Percentiles rank a stretch among this genome's conserved stretches.
These are phyloP conservation scores for Exutisphaerella laricina DNA, from an alignment of 2,329 filamentous ascomycete genomes.

Conservation along the genomic window DNA sequence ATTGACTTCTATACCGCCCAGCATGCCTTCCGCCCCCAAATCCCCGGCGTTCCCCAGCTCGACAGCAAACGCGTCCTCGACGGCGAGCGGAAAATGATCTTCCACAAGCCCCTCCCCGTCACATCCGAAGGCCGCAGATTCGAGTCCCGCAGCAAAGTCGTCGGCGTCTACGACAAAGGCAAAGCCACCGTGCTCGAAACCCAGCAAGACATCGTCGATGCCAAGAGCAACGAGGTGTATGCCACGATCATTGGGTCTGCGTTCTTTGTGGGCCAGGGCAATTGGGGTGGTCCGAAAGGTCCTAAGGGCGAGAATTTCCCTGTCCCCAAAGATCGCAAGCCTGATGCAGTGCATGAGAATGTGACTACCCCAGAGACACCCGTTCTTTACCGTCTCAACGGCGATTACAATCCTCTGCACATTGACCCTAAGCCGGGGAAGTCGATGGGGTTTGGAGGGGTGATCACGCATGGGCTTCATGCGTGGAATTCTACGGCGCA, in stretches of 20 bases:
- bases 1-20: conserved; percentile 72
- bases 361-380: conserved; percentile 69
- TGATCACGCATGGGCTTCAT: conserved; percentile 85
- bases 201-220: conserved; percentile 71
- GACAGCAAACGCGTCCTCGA: conserved; percentile 71
- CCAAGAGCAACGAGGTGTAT: conserved; percentile 63
- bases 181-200: conserved; percentile 76
- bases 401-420: conserved; percentile 91
- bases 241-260: conserved; percentile 61
- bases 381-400: conserved; percentile 75
- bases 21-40: conserved; percentile 40
- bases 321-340: conserved; percentile 63
- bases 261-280: conserved; percentile 76
- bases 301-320: conserved; percentile 73
- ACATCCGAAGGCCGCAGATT: conserved; percentile 67
- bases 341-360: conserved; percentile 64
- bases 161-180: conserved; percentile 88
- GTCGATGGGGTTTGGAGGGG: conserved; percentile 86
- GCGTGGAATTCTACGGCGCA: conserved; percentile 66
- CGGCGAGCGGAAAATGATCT: conserved; percentile 67
- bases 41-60: conserved; percentile 71
- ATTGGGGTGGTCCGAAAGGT: conserved; percentile 84
- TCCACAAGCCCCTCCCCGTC: conserved; percentile 69
- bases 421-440: conserved; percentile 70
- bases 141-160: conserved; percentile 68